Conservation (phyloP, 441 rosid species). For the Biscutella auriculata region DNA sequence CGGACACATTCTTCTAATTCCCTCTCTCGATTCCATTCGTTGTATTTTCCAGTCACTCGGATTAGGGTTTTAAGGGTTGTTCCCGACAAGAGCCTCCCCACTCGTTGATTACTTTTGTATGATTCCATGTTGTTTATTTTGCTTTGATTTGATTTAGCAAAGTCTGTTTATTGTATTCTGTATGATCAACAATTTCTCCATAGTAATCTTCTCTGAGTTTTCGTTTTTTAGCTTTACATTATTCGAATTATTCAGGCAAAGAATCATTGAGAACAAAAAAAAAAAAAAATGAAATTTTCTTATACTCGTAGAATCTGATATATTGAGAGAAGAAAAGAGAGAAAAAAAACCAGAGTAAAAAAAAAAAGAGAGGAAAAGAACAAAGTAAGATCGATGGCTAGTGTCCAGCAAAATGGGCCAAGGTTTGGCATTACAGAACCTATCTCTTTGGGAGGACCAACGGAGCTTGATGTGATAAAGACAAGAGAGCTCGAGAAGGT, state of each 20-base stretch:
- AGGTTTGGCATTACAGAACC: constrained; percentile 79
- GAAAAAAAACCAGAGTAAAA: background rate
- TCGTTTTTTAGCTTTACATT: constrained; percentile 21
- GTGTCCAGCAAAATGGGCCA: constrained; percentile 48
- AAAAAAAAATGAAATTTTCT: background rate
- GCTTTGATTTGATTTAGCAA: constrained; percentile 2
- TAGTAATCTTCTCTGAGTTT: constrained; percentile 16
- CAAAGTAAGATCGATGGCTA: constrained; percentile 40
- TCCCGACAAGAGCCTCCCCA: constrained; percentile 1
- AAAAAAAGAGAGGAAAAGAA: constrained; percentile 4
- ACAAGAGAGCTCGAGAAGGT: constrained; percentile 86
- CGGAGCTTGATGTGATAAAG: constrained; percentile 66
- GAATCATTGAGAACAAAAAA: constrained; percentile 2
- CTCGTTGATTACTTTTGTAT: constrained; percentile 18
- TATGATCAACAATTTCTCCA: constrained; percentile 22
- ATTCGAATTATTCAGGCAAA: constrained; percentile 11
- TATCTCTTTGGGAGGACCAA: constrained; percentile 87
- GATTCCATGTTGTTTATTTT: constrained; percentile 2
- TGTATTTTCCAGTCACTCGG: constrained; percentile 14
- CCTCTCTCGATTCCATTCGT: background rate
- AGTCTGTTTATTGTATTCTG: constrained; percentile 10
- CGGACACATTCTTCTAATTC: constrained; percentile 9
- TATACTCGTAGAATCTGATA: constrained; percentile 15
- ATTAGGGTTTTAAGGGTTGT: constrained; percentile 21
- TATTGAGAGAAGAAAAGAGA: constrained; percentile 8